Conservation (phyloP, 768 basidiomycete species). For the Boletus tomentosulus region DNA sequence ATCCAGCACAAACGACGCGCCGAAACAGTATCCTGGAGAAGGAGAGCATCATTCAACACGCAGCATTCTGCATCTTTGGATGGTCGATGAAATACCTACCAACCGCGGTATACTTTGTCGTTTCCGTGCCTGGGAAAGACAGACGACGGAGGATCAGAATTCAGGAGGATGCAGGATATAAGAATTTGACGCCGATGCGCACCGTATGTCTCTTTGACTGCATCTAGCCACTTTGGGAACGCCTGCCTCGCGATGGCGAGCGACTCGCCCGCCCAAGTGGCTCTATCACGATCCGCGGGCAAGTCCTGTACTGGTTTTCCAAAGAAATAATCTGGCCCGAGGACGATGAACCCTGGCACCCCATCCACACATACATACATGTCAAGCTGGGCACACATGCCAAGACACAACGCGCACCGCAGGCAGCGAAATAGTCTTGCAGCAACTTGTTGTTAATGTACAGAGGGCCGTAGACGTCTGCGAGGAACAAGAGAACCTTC, state of each 20-base stretch:
- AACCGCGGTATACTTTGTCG: conserved; percentile 39
- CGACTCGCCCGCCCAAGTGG: conserved; percentile 36
- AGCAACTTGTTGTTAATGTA: conserved; percentile 44
- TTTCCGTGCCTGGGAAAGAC: conserved; percentile 20
- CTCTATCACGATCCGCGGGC: conserved; percentile 27
- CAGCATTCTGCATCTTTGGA: not conserved
- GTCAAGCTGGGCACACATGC: not conserved
- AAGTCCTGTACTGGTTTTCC: conserved; percentile 41
- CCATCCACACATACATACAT: not conserved
- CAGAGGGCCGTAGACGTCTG: conserved; percentile 54
- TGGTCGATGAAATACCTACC: conserved; percentile 28
- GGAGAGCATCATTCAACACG: conserved; percentile 9
- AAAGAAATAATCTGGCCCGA: conserved; percentile 60
- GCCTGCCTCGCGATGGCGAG: conserved; percentile 33
- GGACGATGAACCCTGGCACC: conserved; percentile 47
- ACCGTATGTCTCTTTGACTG: conserved; percentile 49
- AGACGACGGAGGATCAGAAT: too few species aligned
- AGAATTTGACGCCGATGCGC: not conserved
- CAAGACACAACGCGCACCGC: too few species aligned
- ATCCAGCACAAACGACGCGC: conserved; percentile 46
- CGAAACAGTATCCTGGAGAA: conserved; percentile 48
- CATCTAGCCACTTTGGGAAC: conserved; percentile 48
- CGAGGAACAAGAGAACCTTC: conserved; percentile 50
- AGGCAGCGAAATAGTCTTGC: too few species aligned
- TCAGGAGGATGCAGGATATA: not conserved